These are phyloP conservation scores for Spathaspora sp. DNA, from an alignment of 1,139 yeast species.

Conservation along the genomic window DNA sequence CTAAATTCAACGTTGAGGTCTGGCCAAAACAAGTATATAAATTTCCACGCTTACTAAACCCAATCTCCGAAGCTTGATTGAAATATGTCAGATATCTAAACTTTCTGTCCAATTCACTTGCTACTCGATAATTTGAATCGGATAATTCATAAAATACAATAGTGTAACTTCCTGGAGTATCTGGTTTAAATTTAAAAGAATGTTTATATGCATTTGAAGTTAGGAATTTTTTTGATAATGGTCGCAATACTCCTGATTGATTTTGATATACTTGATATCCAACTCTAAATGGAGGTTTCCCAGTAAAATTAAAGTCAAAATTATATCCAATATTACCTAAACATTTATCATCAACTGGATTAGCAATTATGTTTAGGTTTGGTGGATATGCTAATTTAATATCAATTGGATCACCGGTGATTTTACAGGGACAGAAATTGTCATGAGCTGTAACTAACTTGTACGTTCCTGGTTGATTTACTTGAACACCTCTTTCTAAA, in stretches of 20 bases:
- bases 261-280: conserved; percentile 59
- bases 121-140: conserved; percentile 51
- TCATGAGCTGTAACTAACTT: conserved; percentile 52
- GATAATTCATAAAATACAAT: conserved; percentile 62
- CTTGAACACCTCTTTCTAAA: conserved; percentile 32
- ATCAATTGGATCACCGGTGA: conserved; percentile 29
- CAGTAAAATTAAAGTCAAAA: conserved; percentile 69
- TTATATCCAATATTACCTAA: conserved; percentile 85
- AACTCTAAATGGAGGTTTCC: conserved; percentile 79
- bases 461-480: conserved; percentile 65
- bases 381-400: conserved; percentile 45
- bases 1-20: conserved; percentile 46
- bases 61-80: conserved; percentile 46
- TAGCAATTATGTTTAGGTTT: conserved; percentile 48
- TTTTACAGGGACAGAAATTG: conserved; percentile 63
- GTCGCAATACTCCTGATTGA: conserved; percentile 29
- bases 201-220: conserved; percentile 22
- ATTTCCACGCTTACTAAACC: conserved; percentile 11
- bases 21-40: conserved; percentile 43
- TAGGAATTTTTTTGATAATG: conserved; percentile 29
- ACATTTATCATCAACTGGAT: conserved; percentile 77
- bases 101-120: conserved; percentile 33
- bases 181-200: conserved; percentile 70
- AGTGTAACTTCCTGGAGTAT: conserved; percentile 75
- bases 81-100: conserved; percentile 54